Base-by-base conservation (phyloP, 108 stramenopile species). In the Skeletonema menzelii region DNA sequence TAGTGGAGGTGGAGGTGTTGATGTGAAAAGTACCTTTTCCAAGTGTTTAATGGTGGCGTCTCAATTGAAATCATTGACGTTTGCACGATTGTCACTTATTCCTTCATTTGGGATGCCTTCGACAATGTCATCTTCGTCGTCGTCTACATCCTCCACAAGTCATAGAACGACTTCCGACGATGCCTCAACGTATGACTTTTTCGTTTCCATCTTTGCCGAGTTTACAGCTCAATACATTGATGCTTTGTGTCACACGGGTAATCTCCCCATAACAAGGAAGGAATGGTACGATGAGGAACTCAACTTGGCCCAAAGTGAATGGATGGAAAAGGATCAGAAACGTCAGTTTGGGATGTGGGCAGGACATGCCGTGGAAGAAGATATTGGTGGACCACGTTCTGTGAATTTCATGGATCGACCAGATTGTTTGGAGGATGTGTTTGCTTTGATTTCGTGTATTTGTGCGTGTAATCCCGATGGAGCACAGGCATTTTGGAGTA, bases 381-480 rank as follows among this genome's bases (percentile, higher is more conserved):
- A 73, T 19, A 70, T 59, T 47, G 59, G 13, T n/a, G 86, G 86
- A 49, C 87, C 89, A 7, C 34, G 72, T 15, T 63, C 72, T 28
- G 86, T 91, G 37, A 92, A 95, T 82, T n/a, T 93, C 13, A 76
- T 87, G 79, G 67, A 86, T 67, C 78, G 94, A 13, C 89, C 88
- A 8, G 94, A 95, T 67, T 93, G 91, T 65, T 66, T 95, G 68
- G 94, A 95, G 61, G 94, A 95, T 73, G 67, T 95, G 14, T 76
- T 93, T 44, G 91, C 91, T 0, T 65, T 95, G 38, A 90, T 86
- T 3, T 67, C 82, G 8, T 55, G 75, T 17, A 56, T 95, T 19
- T 91, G 91, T 70, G 63, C 78, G 11, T 62, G 87, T 14, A 82
- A 83, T 59, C 76, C 86, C 12, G 55, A 85, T 24, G 88, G 86